Percentiles rank a stretch among this genome's conserved stretches.
These are phyloP conservation scores for Hylodesmum podocarpum DNA, from an alignment of 306 rosid genomes.

Conservation along the genomic window DNA sequence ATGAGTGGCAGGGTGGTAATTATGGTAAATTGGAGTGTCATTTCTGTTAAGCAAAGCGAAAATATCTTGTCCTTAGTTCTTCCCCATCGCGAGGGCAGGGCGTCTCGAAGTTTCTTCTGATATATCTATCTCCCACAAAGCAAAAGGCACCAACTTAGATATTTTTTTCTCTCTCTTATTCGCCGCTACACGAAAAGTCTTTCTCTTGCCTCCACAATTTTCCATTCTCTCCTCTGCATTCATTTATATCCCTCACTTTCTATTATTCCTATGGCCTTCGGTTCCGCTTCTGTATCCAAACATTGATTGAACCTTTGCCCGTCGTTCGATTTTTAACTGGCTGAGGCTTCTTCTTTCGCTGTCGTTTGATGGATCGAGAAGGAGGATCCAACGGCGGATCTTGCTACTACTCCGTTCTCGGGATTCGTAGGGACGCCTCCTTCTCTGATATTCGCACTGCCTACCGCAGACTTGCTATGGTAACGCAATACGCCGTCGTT, in stretches of 20 bases:
- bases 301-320: background rate
- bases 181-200: background rate
- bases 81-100: background rate
- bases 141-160: slow-evolving; percentile 30
- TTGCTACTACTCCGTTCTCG: slow-evolving; percentile 82
- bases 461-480: slow-evolving; percentile 92
- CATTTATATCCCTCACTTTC: background rate
- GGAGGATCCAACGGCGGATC: slow-evolving; percentile 82
- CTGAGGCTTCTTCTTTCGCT: background rate
- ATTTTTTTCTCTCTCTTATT: slow-evolving; percentile 55
- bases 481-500: slow-evolving; percentile 27
- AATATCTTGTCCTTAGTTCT: slow-evolving; percentile 56
- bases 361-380: slow-evolving; percentile 63
- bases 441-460: slow-evolving; percentile 86
- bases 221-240: background rate
- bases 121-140: background rate
- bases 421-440: slow-evolving; percentile 83
- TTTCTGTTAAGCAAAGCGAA: background rate
- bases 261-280: background rate
- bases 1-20: slow-evolving; percentile 34
- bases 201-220: background rate
- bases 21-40: background rate
- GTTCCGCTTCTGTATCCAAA: background rate
- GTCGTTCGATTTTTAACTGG: background rate
- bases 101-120: slow-evolving; percentile 61